Conservation (phyloP, 805 yeast species). For the Wickerhamia fluorescens region DNA sequence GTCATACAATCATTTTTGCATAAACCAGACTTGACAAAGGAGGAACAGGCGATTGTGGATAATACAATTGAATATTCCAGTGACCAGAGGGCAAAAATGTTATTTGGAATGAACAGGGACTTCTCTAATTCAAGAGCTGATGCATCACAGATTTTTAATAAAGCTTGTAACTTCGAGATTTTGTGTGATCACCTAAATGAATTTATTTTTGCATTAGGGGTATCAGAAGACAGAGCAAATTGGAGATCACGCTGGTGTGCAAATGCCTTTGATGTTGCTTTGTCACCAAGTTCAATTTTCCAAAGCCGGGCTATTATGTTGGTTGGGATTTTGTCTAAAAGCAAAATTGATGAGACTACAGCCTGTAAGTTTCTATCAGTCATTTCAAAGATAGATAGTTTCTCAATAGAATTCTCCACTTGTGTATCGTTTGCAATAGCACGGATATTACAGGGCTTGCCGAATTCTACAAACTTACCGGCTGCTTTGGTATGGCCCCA, state of each 20-base stretch:
- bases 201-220: constrained; percentile 44
- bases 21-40: constrained; percentile 41
- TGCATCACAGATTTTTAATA: constrained; percentile 30
- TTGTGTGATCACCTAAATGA: constrained; percentile 50
- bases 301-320: constrained; percentile 64
- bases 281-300: constrained; percentile 47
- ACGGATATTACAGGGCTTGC: constrained; percentile 43
- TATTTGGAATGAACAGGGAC: constrained; percentile 61
- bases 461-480: constrained; percentile 37
- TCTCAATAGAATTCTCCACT: constrained; percentile 24
- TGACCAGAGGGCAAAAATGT: constrained; percentile 60
- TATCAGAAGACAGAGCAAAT: constrained; percentile 38
- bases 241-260: constrained; percentile 66
- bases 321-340: constrained; percentile 59
- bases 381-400: constrained; percentile 15
- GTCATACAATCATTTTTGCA: constrained; percentile 62
- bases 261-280: constrained; percentile 57
- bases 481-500: constrained; percentile 46
- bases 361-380: constrained; percentile 25
- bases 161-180: constrained; percentile 45
- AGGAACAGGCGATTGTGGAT: constrained; percentile 36
- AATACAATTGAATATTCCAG: constrained; percentile 41
- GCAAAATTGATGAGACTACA: constrained; percentile 54
- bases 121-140: constrained; percentile 23
- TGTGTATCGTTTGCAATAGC: constrained; percentile 40